Evolutionary conservation across 2,329 filamentous ascomycete species (phyloP), one percentile per base, ranked within the genome.

Genomic region (Penicillium palitans): DNA sequence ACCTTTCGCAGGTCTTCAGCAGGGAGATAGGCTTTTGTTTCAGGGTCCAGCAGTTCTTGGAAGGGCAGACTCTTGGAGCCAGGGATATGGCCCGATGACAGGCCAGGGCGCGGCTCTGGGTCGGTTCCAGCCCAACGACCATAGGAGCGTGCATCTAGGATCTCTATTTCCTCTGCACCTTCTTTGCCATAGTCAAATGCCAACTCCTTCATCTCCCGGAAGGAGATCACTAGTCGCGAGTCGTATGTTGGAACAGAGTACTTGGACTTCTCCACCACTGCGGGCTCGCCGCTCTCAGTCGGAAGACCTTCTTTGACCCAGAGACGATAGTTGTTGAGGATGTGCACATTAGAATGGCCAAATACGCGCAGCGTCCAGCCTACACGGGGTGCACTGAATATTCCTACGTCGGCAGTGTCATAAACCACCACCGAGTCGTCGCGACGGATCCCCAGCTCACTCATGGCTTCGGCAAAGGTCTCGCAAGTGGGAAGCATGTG

Each of bases 361-460:
- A 98, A 98, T 35, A 91, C 86, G 69, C 86, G 87, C 64, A 99
- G 80, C 2, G 93, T 99, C 95, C 95, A 99, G 57, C 88, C 93
- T 0, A 96, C 93, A 42, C 95, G 85, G 4, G 95, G 95, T 2
- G 93, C 95, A 67, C 90, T 95, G 78, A 99, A 96, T 60, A 99
- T 93, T 10, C 95, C 95, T 31, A 93, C 80, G 79, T 98, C 93
- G 62, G 91, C 88, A 29, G 87, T 89, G 73, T 99, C 95, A 72
- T 99, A 99, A 6, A 99, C 91, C 0, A 99, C 95, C 4, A 99
- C 85, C 37, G 87, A 90, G 66, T 99, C 95, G 65, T 97, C 91
- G 62, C 87, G 86, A 56, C 87, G 85, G 65, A 99, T 95, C 8
- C 95, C 95, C 49, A 99, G 79, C 64, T 89, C 85, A 67, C 90